phyloP scores from a whole-genome alignment of 140 eudicot species.

The Flaveria floridana region DNA sequence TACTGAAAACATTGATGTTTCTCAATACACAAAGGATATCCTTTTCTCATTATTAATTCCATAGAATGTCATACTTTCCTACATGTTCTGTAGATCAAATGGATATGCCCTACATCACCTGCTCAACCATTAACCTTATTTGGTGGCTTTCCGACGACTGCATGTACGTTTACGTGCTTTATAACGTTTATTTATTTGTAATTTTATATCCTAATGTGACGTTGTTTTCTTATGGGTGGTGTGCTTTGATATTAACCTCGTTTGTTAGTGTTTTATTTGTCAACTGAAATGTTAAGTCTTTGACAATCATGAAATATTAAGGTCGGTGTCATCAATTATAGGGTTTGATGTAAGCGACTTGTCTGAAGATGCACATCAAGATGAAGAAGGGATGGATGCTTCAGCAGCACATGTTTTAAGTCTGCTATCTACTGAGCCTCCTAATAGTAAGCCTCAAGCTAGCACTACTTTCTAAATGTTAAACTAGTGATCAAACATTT shows the following conservation, averaged over 20 bases:
- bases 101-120: slow-evolving; percentile 99
- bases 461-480: background rate
- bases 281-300: background rate
- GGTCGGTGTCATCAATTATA: slow-evolving; percentile 24
- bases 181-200: background rate
- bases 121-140: slow-evolving; percentile 76
- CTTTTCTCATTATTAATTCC: background rate
- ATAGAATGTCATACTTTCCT: slow-evolving; percentile 17
- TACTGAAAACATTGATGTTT: background rate
- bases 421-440: slow-evolving; percentile 77
- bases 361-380: slow-evolving; percentile 78
- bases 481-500: slow-evolving; percentile 1
- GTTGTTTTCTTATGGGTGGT: background rate
- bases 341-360: slow-evolving; percentile 95
- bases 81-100: slow-evolving; percentile 65
- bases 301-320: slow-evolving; percentile 7
- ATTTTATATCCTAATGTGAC: slow-evolving; percentile 5
- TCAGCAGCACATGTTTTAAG: slow-evolving; percentile 87
- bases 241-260: background rate
- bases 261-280: background rate
- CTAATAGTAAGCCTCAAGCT: slow-evolving; percentile 55
- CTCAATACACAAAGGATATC: background rate
- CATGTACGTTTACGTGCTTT: slow-evolving; percentile 53
- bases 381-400: slow-evolving; percentile 85
- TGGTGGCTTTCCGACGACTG: slow-evolving; percentile 96